Conservation (phyloP, 148 eudicot genomes). For the Simmondsia chinensis region DNA sequence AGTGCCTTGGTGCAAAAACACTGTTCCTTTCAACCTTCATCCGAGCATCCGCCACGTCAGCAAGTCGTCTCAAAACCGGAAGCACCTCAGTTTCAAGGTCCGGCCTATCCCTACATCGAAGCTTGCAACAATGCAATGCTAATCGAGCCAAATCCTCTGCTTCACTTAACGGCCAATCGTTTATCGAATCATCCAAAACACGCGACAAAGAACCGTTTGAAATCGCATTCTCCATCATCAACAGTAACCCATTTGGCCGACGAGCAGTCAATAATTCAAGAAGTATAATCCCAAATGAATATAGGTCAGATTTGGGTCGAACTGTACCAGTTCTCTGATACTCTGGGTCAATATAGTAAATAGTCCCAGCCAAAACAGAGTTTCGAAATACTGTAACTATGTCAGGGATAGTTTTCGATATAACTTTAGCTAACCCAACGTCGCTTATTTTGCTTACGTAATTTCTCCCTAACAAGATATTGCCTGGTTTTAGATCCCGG, state of each 20-base stretch:
- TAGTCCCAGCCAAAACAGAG: slow-evolving; percentile 32
- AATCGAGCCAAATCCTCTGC: slow-evolving; percentile 31
- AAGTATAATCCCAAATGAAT: slow-evolving; percentile 45
- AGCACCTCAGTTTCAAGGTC: too few relatives aligned
- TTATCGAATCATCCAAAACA: slow-evolving; percentile 31
- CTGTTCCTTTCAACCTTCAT: slow-evolving; percentile 3
- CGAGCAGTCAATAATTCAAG: slow-evolving; percentile 39
- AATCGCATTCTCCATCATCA: slow-evolving; percentile 30
- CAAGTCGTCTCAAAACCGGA: too few relatives aligned
- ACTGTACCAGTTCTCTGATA: slow-evolving; percentile 57
- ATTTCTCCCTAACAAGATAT: slow-evolving; percentile 32
- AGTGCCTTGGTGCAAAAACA: slow-evolving; percentile 24
- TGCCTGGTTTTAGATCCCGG: slow-evolving; percentile 53
- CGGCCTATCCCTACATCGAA: slow-evolving; percentile 53
- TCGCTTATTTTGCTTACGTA: slow-evolving; percentile 40
- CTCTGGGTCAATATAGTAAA: slow-evolving; percentile 50
- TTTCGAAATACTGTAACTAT: slow-evolving; percentile 24
- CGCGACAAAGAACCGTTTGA: slow-evolving; percentile 17
- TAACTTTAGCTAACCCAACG: slow-evolving; percentile 37
- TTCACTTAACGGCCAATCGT: slow-evolving; percentile 44
- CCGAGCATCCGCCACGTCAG: slow-evolving; percentile 25
- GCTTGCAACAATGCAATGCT: slow-evolving; percentile 35
- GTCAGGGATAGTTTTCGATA: slow-evolving; percentile 34
- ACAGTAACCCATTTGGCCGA: slow-evolving; percentile 29
- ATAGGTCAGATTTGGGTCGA: slow-evolving; percentile 52